phyloP scores from a whole-genome alignment of 1,284 basidiomycete species.

The Apiotrichum mycotoxinovorans region DNA sequence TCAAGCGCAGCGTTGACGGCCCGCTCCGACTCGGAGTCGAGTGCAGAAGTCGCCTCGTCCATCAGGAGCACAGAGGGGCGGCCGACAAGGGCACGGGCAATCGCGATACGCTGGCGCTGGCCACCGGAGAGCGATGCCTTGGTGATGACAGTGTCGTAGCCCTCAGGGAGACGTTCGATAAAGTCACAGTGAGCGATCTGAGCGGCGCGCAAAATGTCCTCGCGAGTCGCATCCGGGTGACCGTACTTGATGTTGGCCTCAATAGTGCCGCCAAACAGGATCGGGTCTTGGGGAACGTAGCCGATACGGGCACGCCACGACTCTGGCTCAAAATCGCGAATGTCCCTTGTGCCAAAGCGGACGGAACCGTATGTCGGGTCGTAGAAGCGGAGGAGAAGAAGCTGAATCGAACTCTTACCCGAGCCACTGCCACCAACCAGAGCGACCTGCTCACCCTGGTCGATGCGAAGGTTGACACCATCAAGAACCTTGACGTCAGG shows the following conservation, averaged over 20 bases:
- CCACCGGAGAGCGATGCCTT: slow-evolving; percentile 51
- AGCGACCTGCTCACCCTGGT: slow-evolving; percentile 51
- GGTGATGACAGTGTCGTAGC: slow-evolving; percentile 47
- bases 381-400: slow-evolving; percentile 84
- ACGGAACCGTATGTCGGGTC: slow-evolving; percentile 73
- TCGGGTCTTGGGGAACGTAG: slow-evolving; percentile 56
- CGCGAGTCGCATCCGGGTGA: slow-evolving; percentile 35
- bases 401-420: slow-evolving; percentile 59
- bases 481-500: slow-evolving; percentile 79
- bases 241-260: slow-evolving; percentile 66
- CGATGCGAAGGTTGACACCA: slow-evolving; percentile 54
- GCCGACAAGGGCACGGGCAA: slow-evolving; percentile 53
- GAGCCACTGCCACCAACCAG: slow-evolving; percentile 52
- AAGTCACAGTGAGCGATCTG: slow-evolving; percentile 47
- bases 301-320: slow-evolving; percentile 86
- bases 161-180: slow-evolving; percentile 43
- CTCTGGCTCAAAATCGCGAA: slow-evolving; percentile 65
- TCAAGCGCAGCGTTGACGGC: slow-evolving; percentile 51
- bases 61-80: slow-evolving; percentile 52
- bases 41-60: slow-evolving; percentile 47
- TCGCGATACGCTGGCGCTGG: slow-evolving; percentile 54
- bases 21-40: slow-evolving; percentile 45
- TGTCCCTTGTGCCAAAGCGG: slow-evolving; percentile 70
- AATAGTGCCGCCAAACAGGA: slow-evolving; percentile 76
- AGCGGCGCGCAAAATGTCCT: slow-evolving; percentile 41